Evolutionary conservation across 768 basidiomycete species (phyloP).

Genomic region (Naganishia antarctica): DNA sequence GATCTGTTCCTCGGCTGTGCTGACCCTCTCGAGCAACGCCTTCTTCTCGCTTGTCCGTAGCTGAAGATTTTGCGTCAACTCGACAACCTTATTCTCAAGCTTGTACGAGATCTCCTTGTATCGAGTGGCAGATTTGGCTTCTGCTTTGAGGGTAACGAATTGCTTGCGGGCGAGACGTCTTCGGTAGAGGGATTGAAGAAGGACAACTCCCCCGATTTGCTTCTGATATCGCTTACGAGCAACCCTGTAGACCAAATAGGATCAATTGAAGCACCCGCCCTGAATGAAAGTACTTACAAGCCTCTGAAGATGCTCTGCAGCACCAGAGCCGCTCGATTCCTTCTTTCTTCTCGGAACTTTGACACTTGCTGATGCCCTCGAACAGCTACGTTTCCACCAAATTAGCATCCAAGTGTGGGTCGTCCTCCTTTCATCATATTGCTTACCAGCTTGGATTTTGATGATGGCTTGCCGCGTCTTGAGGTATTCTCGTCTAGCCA

Average conservation of each 20-base stretch:
- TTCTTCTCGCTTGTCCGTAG: slow-evolving; percentile 86
- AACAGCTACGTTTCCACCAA: slow-evolving; percentile 31
- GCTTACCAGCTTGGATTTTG: slow-evolving; percentile 79
- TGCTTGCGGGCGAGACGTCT: slow-evolving; percentile 80
- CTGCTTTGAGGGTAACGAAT: slow-evolving; percentile 73
- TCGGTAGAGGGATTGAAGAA: slow-evolving; percentile 85
- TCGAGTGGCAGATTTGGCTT: slow-evolving; percentile 93
- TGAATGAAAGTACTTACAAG: slow-evolving; percentile 58
- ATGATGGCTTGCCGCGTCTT: slow-evolving; percentile 62
- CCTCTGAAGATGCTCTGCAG: slow-evolving; percentile 84
- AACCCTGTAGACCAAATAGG: slow-evolving; percentile 44
- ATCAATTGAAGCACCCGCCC: slow-evolving; percentile 35
- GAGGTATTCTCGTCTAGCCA: slow-evolving; percentile 68
- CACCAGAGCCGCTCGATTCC: slow-evolving; percentile 60
- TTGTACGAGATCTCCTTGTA: slow-evolving; percentile 97
- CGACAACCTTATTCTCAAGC: slow-evolving; percentile 98
- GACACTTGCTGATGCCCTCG: slow-evolving; percentile 48
- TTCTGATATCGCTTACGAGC: slow-evolving; percentile 35
- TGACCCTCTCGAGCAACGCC: slow-evolving; percentile 68
- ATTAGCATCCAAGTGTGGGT: too few relatives aligned
- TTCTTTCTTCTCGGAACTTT: slow-evolving; percentile 58
- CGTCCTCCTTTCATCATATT: too few relatives aligned
- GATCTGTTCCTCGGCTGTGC: slow-evolving; percentile 76
- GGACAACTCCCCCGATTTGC: slow-evolving; percentile 63
- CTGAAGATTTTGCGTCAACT: slow-evolving; percentile 90